Percentiles rank a stretch among this genome's conserved stretches.
Conservation (phyloP, 805 yeast species). For the Lipomyces sp. region DNA sequence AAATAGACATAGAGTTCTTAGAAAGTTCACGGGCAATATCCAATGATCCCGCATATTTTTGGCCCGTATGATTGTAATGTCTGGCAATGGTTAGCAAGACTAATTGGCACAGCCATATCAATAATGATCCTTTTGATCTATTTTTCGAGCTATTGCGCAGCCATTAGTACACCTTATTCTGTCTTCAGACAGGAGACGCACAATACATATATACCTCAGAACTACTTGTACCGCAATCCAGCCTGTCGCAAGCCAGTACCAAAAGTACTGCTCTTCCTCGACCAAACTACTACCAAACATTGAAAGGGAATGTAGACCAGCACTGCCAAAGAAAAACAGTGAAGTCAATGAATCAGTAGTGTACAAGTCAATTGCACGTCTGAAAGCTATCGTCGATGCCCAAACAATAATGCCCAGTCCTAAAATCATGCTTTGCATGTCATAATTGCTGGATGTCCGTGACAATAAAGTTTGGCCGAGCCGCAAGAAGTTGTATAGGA, state of each 20-base stretch:
- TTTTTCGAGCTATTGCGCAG: neutral
- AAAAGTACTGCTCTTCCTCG: slow-evolving; percentile 93
- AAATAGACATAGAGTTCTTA: slow-evolving; percentile 7
- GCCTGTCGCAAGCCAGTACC: slow-evolving; percentile 76
- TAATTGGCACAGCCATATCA: slow-evolving; percentile 30
- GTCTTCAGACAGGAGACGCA: neutral
- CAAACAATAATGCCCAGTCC: slow-evolving; percentile 44
- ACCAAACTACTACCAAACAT: slow-evolving; percentile 85
- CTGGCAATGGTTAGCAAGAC: slow-evolving; percentile 56
- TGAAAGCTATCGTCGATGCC: slow-evolving; percentile 5
- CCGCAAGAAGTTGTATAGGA: slow-evolving; percentile 15
- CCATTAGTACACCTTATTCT: neutral
- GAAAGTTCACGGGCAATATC: slow-evolving; percentile 49
- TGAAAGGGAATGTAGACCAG: slow-evolving; percentile 48
- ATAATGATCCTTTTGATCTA: slow-evolving; percentile 8
- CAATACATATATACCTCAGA: neutral
- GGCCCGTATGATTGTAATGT: slow-evolving; percentile 79
- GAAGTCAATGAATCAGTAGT: neutral
- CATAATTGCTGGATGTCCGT: slow-evolving; percentile 63
- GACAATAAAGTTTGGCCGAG: slow-evolving; percentile 35
- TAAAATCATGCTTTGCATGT: slow-evolving; percentile 47
- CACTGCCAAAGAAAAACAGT: slow-evolving; percentile 32
- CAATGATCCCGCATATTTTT: slow-evolving; percentile 58
- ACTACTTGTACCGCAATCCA: slow-evolving; percentile 12
- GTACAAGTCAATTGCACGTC: slow-evolving; percentile 1